These are phyloP conservation scores for Pestalotiopsis fici DNA, from an alignment of 2,329 filamentous ascomycete genomes.

Conservation along the genomic window DNA sequence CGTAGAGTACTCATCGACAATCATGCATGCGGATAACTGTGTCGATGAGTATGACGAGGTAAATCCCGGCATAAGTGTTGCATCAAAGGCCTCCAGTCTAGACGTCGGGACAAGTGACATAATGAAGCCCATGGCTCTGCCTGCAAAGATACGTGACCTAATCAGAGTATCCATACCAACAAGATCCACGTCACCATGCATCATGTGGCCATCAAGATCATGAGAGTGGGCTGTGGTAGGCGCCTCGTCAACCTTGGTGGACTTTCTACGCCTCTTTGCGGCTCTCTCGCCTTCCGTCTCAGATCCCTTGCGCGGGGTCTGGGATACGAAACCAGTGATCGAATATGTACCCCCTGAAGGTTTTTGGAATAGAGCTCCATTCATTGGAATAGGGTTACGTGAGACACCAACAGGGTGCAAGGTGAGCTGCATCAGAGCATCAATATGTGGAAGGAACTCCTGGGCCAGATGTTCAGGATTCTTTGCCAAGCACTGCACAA, in stretches of 20 bases:
- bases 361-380: slow-evolving; percentile 84
- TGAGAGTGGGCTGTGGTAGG: slow-evolving; percentile 69
- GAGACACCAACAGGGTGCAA: slow-evolving; percentile 91
- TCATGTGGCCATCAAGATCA: slow-evolving; percentile 97
- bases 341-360: slow-evolving; percentile 87
- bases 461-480: slow-evolving; percentile 65
- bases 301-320: slow-evolving; percentile 49
- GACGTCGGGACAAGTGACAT: slow-evolving; percentile 74
- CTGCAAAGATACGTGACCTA: slow-evolving; percentile 84
- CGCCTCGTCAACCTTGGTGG: slow-evolving; percentile 76
- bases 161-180: slow-evolving; percentile 88
- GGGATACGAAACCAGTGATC: slow-evolving; percentile 43
- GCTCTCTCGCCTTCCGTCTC: slow-evolving; percentile 62
- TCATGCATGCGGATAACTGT: slow-evolving; percentile 79
- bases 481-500: slow-evolving; percentile 69
- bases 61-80: slow-evolving; percentile 65
- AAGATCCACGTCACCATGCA: slow-evolving; percentile 93
- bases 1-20: slow-evolving; percentile 87
- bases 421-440: slow-evolving; percentile 80
- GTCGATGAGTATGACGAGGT: slow-evolving; percentile 79
- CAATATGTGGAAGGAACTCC: slow-evolving; percentile 75
- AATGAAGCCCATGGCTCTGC: slow-evolving; percentile 81
- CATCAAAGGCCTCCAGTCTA: slow-evolving; percentile 64
- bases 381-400: slow-evolving; percentile 90
- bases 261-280: slow-evolving; percentile 78